Evolutionary conservation across 164 flowering plant genomes (phyloP), one percentile per base, ranked within the genome.

Genomic region (Dillenia turbinata): DNA sequence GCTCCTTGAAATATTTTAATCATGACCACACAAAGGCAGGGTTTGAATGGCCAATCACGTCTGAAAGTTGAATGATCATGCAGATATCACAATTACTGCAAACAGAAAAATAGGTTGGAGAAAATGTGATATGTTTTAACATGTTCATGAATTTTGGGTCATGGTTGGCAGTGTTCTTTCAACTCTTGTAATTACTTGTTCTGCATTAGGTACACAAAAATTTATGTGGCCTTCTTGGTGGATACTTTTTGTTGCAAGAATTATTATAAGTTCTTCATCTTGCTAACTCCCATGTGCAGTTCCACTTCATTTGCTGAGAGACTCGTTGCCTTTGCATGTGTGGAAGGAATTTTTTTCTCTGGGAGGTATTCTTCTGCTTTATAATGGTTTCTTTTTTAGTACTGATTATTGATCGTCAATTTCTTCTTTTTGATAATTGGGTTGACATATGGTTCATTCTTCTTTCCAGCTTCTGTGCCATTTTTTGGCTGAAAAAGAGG

Each of bases 291-390:
- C 45, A n/a, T 61, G 7, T 75, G 82, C 86, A 83, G 91, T 69
- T 79, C 92, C 59, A 71, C 69, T 56, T 78, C 82, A 9, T 88
- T 88, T 78, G 91, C 90, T 1, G 93, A 85, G 69, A 73, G 95
- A 69, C 81, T 88, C 45, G 78, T 88, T 58, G 95, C 87, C 22
- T 91, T 88, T 74, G 84, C 94, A n/a, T 88, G 97, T 61, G 78
- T 90, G 54, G 97, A 91, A 79, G 96, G 97, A 66, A 89, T 89
- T 56, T 91, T 89, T 67, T 91, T 91, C 78, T 91, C 96, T 10
- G 96, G 92, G 70, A 90, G 92, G 92, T 88, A 77, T 7, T 16
- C n/a, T 50, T 40, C 46, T 66, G 17, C 49, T 11, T 54, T 1
- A 33, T 33, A 33, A 33, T 33, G 40, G 40, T 49, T 11, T 45